Evolutionary conservation across 345 rosid genomes (phyloP), one percentile per base, ranked within the genome.

Genomic region (Stellera chamaejasme): DNA sequence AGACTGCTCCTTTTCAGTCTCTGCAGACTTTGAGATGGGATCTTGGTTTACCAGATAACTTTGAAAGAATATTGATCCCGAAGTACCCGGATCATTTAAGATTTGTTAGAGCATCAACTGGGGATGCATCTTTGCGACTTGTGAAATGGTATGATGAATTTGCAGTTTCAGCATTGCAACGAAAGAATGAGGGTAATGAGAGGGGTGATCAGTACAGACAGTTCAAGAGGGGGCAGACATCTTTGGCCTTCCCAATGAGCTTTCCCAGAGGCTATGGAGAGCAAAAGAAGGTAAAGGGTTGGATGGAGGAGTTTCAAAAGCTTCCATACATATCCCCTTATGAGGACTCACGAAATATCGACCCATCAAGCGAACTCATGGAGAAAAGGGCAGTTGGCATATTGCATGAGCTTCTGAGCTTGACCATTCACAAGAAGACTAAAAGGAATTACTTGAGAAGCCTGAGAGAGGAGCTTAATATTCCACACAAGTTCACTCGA

Each of bases 291-390:
- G 99, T 93, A 13, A 78, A 66, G 45, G 90, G 80, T 15, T 93
- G 99, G 97, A 89, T 93, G 99, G 97, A 89, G 14, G 95, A 89
- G 76, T 93, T 89, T 73, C 95, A 89, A 60, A 93, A 87, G 65
- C 77, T 93, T 58, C 97, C 99, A 0, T 93, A 89, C 69, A 74
- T 93, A 55, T 93, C 99, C 11, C 97, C 97, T 0, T 93, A 93
- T 15, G 99, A 89, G 57, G 96, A 89, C 56, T 61, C 88, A 1
- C 68, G 82, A 64, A 75, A 71, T 48, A 80, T 93, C 10, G 97
- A 93, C 43, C 88, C 90, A 0, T 69, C 75, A 5, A 93, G 96
- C 10, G 90, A 93, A 49, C 90, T 93, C 44, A 89, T 93, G 99
- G 96, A 93, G 85, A 93, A 93, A 73, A 76, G 94, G 62, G 96